Evolutionary conservation across 352 stramenopile genomes (phyloP).

Genomic region (Phytophthora agathidicida): DNA sequence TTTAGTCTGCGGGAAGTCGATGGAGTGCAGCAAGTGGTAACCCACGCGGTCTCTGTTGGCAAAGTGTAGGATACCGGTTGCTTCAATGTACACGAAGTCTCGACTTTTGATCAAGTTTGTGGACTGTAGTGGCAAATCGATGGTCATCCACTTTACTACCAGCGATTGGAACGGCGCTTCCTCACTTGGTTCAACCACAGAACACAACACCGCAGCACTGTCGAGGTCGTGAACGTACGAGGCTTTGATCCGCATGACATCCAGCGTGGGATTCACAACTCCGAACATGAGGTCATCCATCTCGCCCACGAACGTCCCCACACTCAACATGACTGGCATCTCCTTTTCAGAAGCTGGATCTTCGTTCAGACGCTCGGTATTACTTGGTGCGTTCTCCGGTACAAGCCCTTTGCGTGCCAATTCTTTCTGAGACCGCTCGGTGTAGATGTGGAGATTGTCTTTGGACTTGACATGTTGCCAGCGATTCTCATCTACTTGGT

Average conservation of each 20-base stretch:
- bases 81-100: conserved; percentile 47
- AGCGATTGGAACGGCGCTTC: conserved; percentile 34
- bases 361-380: not conserved
- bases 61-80: conserved; percentile 33
- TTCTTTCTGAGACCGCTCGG: conserved; percentile 9
- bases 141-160: conserved; percentile 39
- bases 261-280: conserved; percentile 37
- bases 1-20: conserved; percentile 46
- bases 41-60: conserved; percentile 33
- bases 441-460: conserved; percentile 31
- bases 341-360: conserved; percentile 2
- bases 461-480: conserved; percentile 33
- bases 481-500: conserved; percentile 16
- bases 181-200: conserved; percentile 28
- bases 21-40: conserved; percentile 48
- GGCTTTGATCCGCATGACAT: conserved; percentile 45
- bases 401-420: conserved; percentile 3
- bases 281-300: conserved; percentile 50
- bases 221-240: conserved; percentile 38
- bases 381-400: not conserved
- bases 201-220: conserved; percentile 28
- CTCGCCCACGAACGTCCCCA: conserved; percentile 32
- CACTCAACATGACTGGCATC: conserved; percentile 26
- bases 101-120: conserved; percentile 30
- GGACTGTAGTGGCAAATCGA: conserved; percentile 22